phyloP scores from a whole-genome alignment of 2,329 filamentous ascomycete genomes.

The Fusarium denticulatum region DNA sequence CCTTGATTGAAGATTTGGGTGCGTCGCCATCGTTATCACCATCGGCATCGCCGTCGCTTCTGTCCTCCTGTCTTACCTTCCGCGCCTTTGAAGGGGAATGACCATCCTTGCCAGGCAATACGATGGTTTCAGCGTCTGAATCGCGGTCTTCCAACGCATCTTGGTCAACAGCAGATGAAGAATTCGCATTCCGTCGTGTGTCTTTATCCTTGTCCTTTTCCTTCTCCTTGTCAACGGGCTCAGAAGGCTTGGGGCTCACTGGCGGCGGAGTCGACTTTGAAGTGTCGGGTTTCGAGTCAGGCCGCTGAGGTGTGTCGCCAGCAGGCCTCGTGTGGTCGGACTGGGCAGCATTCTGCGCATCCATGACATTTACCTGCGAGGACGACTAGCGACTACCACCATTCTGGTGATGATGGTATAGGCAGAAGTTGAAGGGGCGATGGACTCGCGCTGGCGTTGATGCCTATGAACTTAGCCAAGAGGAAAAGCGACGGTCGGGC shows the following conservation, averaged over 20 bases:
- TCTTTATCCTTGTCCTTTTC: slow-evolving; percentile 37
- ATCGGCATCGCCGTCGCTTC: slow-evolving; percentile 63
- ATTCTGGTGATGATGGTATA: slow-evolving; percentile 59
- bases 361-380: slow-evolving; percentile 71
- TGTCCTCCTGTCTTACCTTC: slow-evolving; percentile 73
- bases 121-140: slow-evolving; percentile 78
- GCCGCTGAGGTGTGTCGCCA: slow-evolving; percentile 62
- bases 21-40: slow-evolving; percentile 47
- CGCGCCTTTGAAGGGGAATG: slow-evolving; percentile 71
- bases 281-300: slow-evolving; percentile 39
- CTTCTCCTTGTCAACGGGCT: slow-evolving; percentile 34
- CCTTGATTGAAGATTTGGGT: slow-evolving; percentile 47
- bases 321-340: slow-evolving; percentile 68
- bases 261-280: slow-evolving; percentile 39
- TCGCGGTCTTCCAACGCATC: slow-evolving; percentile 65
- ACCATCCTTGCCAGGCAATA: slow-evolving; percentile 72
- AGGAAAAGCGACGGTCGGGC: slow-evolving; percentile 22
- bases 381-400: slow-evolving; percentile 63
- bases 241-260: slow-evolving; percentile 39
- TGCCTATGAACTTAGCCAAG: slow-evolving; percentile 27
- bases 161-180: slow-evolving; percentile 41
- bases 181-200: slow-evolving; percentile 48
- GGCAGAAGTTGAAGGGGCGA: slow-evolving; percentile 37
- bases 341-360: slow-evolving; percentile 74
- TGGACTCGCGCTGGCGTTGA: slow-evolving; percentile 39